phyloP scores from a whole-genome alignment of 2,329 filamentous ascomycete genomes.

The Byssoonygena ceratinophila region DNA sequence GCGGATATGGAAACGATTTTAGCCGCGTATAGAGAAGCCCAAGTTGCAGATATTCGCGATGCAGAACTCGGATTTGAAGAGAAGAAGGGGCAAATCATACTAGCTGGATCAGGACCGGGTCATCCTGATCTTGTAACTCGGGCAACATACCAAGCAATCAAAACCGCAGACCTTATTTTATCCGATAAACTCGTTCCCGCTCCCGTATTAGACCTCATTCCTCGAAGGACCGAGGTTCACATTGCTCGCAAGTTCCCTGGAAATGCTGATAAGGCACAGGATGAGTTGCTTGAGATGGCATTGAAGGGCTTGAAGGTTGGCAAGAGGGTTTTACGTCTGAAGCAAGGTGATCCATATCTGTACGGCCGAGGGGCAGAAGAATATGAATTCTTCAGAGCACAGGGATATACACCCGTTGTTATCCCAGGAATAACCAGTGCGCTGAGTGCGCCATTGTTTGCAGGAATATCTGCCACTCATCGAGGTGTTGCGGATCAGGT shows the following conservation, averaged over 20 bases:
- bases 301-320: constrained; percentile 58
- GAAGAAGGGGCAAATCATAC: constrained; percentile 59
- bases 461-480: constrained; percentile 77
- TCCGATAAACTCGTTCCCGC: constrained; percentile 54
- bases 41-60: constrained; percentile 12
- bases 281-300: constrained; percentile 73
- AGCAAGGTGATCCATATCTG: constrained; percentile 93
- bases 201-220: constrained; percentile 77
- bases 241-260: constrained; percentile 97
- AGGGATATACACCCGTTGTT: constrained; percentile 61
- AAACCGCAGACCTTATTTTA: constrained; percentile 39
- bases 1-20: constrained; percentile 67
- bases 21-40: constrained; percentile 49
- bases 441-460: constrained; percentile 77
- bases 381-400: constrained; percentile 65
- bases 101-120: constrained; percentile 85
- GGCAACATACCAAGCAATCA: constrained; percentile 40
- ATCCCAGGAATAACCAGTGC: constrained; percentile 86
- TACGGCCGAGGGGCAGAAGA: constrained; percentile 95
- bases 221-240: constrained; percentile 74
- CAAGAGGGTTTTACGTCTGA: constrained; percentile 73
- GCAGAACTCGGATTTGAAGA: constrained; percentile 11
- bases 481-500: constrained; percentile 84
- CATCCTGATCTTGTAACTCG: constrained; percentile 84
- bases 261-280: constrained; percentile 86